Base-by-base conservation (phyloP, 202 grass and related monocot genomes). In the Panicum hallii region DNA sequence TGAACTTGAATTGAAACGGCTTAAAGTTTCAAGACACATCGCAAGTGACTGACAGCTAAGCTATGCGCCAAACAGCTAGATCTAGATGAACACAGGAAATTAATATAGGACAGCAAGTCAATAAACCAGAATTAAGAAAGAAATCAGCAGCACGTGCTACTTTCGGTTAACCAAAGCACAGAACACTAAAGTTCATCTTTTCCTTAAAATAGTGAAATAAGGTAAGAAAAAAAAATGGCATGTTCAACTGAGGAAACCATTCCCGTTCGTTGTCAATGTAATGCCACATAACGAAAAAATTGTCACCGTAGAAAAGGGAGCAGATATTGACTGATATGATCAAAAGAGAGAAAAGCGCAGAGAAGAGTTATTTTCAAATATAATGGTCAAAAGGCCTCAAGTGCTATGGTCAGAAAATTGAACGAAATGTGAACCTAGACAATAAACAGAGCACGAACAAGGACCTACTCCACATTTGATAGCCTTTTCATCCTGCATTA, bases 11-110 rank as follows among this genome's bases (percentile, higher is more conserved):
- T 76, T 80, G 43, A 88, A 79, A 22, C 17, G 62, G 43, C 23
- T 75, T 66, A 83, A 48, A 43, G 55, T 65, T 48, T 41, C 34
- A 84, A 80, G 22, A 44, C 67, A 79, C 22, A 53, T 72, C 68
- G 43, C 14, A 70, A 87, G 63, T 71, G 43, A 84, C 64, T n/a
- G 42, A 79, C 89, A 90, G 84, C 53, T 80, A 80, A 76, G 84
- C 80, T 54, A 64, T 56, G 30, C 15, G 66, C 48, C 47, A 62
- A 64, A 26, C 52, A 46, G 82, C 53, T 76, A 69, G 68, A 84
- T 73, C 47, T 71, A 65, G 22, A 80, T 13, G 56, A 77, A 63
- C n/a, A 19, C 22, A 15, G 1, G 40, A 30, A 77, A 53, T n/a
- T 70, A 63, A 44, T 61, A 32, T 74, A 50, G 22, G 16, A 16